Conservation (phyloP, 2,329 filamentous ascomycete species). For the Emmonsiellopsis sp. region DNA sequence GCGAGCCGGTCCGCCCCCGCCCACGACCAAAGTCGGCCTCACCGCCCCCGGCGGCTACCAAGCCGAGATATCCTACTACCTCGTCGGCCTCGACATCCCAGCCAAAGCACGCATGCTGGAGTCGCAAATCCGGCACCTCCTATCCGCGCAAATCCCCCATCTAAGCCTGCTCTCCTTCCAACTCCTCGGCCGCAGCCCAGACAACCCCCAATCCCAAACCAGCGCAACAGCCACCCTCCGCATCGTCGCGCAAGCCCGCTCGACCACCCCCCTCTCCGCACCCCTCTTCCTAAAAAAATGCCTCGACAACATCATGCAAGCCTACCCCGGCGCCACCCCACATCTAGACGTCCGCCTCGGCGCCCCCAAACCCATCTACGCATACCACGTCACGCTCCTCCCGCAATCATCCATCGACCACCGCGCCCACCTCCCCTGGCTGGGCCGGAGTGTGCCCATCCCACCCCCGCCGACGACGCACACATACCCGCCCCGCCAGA, state of each 20-base stretch:
- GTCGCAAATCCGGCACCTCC: conserved; percentile 31
- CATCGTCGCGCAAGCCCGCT: conserved; percentile 37
- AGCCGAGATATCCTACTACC: conserved; percentile 37
- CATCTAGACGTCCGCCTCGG: conserved; percentile 24
- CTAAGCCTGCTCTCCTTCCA: conserved; percentile 23
- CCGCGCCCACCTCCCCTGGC: conserved; percentile 17
- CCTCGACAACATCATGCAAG: conserved; percentile 32
- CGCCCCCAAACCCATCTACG: conserved; percentile 26
- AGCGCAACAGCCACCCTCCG: conserved; percentile 34
- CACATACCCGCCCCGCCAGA: conserved; percentile 16
- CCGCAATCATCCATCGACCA: conserved; percentile 19
- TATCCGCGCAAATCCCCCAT: conserved; percentile 24
- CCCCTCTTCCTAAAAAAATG: conserved; percentile 26
- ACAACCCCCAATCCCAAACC: conserved; percentile 31
- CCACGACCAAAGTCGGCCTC: conserved; percentile 43
- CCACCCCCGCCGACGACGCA: conserved; percentile 15
- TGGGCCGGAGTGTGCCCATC: conserved; percentile 12
- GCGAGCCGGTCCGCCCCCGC: conserved; percentile 33
- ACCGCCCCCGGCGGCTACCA: conserved; percentile 39
- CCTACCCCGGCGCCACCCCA: conserved; percentile 30
- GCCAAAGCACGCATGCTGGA: conserved; percentile 40
- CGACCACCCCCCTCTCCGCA: conserved; percentile 25
- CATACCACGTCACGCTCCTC: conserved; percentile 21
- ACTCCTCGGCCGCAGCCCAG: conserved; percentile 19
- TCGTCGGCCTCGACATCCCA: conserved; percentile 36